Conservation (phyloP, 352 stramenopile species). For the Phytophthora cactorum region DNA sequence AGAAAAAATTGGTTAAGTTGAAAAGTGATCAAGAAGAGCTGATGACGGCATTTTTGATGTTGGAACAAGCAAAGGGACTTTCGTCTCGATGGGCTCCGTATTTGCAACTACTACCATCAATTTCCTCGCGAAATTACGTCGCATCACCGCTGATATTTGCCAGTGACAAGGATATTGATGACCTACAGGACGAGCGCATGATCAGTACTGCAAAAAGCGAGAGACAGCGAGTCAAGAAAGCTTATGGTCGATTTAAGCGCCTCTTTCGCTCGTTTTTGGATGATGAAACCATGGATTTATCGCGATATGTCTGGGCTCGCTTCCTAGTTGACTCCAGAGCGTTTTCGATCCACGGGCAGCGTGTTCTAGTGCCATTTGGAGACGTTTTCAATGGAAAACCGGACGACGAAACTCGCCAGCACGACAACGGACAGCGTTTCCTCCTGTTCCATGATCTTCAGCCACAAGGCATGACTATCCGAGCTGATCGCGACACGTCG, state of each 20-base stretch:
- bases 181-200: conserved; percentile 60
- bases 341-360: conserved; percentile 77
- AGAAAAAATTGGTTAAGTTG: conserved; percentile 47
- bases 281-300: conserved; percentile 7
- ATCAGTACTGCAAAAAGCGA: conserved; percentile 37
- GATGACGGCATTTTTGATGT: conserved; percentile 66
- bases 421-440: conserved; percentile 61
- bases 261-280: conserved; percentile 43
- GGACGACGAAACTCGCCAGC: conserved; percentile 32
- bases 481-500: conserved; percentile 58
- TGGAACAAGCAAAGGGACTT: conserved; percentile 50
- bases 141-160: conserved; percentile 53
- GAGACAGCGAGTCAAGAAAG: conserved; percentile 29
- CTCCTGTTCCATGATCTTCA: conserved; percentile 64
- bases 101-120: conserved; percentile 50
- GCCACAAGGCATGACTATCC: conserved; percentile 54
- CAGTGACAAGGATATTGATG: conserved; percentile 29
- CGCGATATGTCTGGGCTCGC: conserved; percentile 50
- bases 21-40: conserved; percentile 50
- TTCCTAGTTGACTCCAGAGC: conserved; percentile 80
- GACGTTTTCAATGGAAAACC: conserved; percentile 87
- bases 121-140: conserved; percentile 13
- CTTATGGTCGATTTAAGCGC: conserved; percentile 49
- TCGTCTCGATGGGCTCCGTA: conserved; percentile 64
- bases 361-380: conserved; percentile 85